Evolutionary conservation across 1,284 basidiomycete species (phyloP), one percentile per base, ranked within the genome.

Genomic region (Singerocomus inundabilis): DNA sequence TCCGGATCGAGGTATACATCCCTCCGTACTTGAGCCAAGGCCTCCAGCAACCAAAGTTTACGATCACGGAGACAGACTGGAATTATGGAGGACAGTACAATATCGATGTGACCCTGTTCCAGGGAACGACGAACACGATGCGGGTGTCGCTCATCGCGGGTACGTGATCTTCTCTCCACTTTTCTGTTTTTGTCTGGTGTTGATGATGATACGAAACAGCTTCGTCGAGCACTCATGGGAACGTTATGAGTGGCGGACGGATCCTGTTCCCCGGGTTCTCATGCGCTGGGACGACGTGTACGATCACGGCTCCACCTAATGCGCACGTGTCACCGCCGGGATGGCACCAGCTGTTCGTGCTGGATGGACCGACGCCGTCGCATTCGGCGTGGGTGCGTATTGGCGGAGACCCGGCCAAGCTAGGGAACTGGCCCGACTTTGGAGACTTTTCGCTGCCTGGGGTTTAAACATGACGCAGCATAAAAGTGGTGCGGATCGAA

Each of bases 181-280:
- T n/a, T n/a, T n/a, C n/a, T n/a, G n/a, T n/a, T n/a, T n/a, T n/a
- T n/a, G n/a, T n/a, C n/a, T n/a, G n/a, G n/a, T n/a, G n/a, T n/a
- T n/a, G n/a, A n/a, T n/a, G n/a, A n/a, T n/a, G n/a, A n/a, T n/a
- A n/a, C n/a, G n/a, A n/a, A n/a, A 8, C 49, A 85, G 85, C 84
- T 2, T 76, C 79, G 1, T 86, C 86, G n/a, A 85, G 81, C 54
- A 88, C 85, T 0, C 86, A 89, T 57, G 86, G 85, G n/a, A 88
- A 87, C 57, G 71, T 79, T 3, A 87, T 88, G 84, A 70, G 65
- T 4, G 85, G 84, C 5, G 74, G 77, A 5, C 74, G 86, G 40
- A 84, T 80, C 1, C 70, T 88, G 54, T 88, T 88, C 74, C 87
- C 85, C 1, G 75, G 68, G 6, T 84, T 87, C 65, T 70, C 72